Base-by-base conservation (phyloP, 148 eudicot species). In the Rhododendron kiyosumense region DNA sequence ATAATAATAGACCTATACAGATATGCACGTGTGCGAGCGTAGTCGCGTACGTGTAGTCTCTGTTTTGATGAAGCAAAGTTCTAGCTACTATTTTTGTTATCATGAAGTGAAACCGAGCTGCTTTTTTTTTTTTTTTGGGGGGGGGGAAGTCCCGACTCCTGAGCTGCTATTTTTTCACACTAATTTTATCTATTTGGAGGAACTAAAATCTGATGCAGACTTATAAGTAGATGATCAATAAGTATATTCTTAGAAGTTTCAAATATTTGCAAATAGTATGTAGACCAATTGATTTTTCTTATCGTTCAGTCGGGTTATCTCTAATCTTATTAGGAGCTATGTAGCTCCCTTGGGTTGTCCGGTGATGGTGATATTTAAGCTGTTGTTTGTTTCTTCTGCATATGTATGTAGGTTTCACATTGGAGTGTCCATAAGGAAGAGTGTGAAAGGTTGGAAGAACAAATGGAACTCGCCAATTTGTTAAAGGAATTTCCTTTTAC, bases 401-500 rank as follows among this genome's bases (percentile, higher is more conserved):
- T 73, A 45, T 85, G 43, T 67, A 38, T 85, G 10, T 85, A 96
- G 99, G 90, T 91, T 87, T 90, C 92, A 5, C 98, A 97, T 85
- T 89, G 95, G 96, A 90, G 86, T 88, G 91, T 88, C 84, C 99
- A 96, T 87, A 92, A 89, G 88, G 87, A 91, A 88, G 99, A 97
- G 88, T 97, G 98, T 79, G 93, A 89, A 85, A 97, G 99, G 83
- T 86, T 96, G 63, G 86, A 89, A 87, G 87, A 92, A 84, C 96
- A 96, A 84, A 92, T 95, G 96, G 78, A 87, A 81, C 77, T 45
- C 74, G 91, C 89, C 61, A 85, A 93, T 75, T 28, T 85, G 3
- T 71, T 96, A 88, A 95, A 91, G 89, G 90, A 90, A 69, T 95
- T 96, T 84, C 97, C 99, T 82, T 96, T 96, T 85, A 86, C 93